phyloP scores from a whole-genome alignment of 129 eudicot genomes.

The Logfia minima region DNA sequence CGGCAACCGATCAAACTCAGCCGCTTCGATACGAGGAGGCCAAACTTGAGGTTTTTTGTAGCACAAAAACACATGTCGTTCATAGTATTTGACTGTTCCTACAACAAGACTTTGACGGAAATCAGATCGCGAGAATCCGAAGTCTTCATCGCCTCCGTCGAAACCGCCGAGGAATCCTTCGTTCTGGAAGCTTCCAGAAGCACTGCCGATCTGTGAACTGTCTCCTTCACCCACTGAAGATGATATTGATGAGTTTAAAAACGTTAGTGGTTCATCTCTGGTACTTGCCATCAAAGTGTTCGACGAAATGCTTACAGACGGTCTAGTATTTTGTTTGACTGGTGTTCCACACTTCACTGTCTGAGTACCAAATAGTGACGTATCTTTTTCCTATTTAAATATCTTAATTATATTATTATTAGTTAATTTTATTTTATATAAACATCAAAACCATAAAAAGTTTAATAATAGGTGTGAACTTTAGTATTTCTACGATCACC shows the following conservation, averaged over 20 bases:
- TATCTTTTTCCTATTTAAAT: too few species aligned
- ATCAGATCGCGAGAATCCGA: conserved; percentile 72
- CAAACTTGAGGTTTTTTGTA: conserved; percentile 88
- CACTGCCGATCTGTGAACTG: conserved; percentile 70
- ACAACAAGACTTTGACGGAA: conserved; percentile 58
- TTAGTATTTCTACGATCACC: too few species aligned
- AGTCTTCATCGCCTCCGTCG: conserved; percentile 59
- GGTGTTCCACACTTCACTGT: neutral
- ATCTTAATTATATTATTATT: too few species aligned
- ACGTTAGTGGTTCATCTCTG: conserved; percentile 58
- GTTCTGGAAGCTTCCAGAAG: conserved; percentile 89
- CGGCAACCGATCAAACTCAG: conserved; percentile 95
- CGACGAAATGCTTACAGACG: conserved; percentile 20
- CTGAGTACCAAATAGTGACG: neutral
- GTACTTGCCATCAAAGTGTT: conserved; percentile 39
- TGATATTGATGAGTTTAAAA: conserved; percentile 52
- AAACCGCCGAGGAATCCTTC: conserved; percentile 51
- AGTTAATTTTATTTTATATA: too few species aligned
- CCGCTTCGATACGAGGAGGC: conserved; percentile 90
- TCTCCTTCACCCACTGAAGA: conserved; percentile 63
- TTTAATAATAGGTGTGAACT: too few species aligned
- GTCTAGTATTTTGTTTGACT: neutral
- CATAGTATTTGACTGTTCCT: conserved; percentile 75
- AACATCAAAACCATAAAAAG: too few species aligned
- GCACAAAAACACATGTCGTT: conserved; percentile 86